Evolutionary conservation across 1,139 yeast species (phyloP).

Genomic region (Magnusiomyces magnusii): DNA sequence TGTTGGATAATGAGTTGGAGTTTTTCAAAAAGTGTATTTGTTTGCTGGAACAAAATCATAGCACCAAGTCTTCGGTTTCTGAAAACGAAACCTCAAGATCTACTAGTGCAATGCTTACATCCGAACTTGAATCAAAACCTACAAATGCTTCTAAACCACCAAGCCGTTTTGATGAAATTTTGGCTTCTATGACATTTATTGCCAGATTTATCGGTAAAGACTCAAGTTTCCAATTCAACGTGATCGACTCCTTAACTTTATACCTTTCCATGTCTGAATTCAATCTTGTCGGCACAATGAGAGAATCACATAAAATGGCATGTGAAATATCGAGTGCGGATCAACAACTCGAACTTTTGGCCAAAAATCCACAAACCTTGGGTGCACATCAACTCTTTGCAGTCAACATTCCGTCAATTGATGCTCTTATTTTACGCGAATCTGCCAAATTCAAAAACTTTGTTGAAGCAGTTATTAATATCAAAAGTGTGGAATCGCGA

Average conservation of each 20-base stretch:
- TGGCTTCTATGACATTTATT: not conserved
- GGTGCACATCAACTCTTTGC: not conserved
- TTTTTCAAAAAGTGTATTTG: constrained; percentile 6
- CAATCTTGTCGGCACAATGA: not conserved
- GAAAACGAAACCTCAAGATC: not conserved
- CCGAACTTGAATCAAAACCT: no score
- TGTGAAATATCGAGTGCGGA: constrained; percentile 1
- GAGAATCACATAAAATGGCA: not conserved
- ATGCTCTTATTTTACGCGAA: not conserved
- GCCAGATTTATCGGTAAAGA: not conserved
- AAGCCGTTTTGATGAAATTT: not conserved
- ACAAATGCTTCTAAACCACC: not conserved
- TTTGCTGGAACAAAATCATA: not conserved
- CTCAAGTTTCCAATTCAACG: not conserved
- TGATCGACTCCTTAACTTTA: not conserved
- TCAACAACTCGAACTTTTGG: not conserved
- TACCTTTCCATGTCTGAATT: not conserved
- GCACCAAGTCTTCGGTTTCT: not conserved
- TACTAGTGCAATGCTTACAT: no score
- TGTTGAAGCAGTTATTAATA: not conserved
- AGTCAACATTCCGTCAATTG: not conserved
- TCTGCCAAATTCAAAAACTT: not conserved
- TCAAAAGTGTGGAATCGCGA: not conserved
- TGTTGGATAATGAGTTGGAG: constrained; percentile 12
- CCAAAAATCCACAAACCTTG: not conserved